Base-by-base conservation (phyloP, 2,329 filamentous ascomycete genomes). In the Knoxdaviesia proteae region DNA sequence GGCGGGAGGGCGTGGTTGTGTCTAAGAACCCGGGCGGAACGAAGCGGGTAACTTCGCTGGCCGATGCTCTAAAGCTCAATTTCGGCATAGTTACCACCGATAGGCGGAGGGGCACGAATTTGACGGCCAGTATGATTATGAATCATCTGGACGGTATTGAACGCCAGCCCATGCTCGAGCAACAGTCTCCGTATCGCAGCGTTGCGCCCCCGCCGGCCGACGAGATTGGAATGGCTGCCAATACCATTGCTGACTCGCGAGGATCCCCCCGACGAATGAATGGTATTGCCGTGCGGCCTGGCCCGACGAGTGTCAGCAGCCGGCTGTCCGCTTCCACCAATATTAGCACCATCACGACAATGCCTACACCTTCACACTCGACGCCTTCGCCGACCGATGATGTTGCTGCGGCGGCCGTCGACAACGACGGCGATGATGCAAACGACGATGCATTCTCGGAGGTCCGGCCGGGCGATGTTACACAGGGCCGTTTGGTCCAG, bases 11-110 rank as follows among this genome's bases (percentile, higher is more conserved):
- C 7, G 90, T 98, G 6, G 87, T 94, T 10, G 90, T 98, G 29
- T 96, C 88, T 56, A 98, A 98, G 66, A 98, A 98, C 55, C 83
- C 90, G 2, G 90, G 90, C 44, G 90, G 90, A 45, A 96, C 90
- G 40, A 98, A 98, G 65, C 75, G 90, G 49, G 90, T 96, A 36
- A 98, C 90, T 9, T 94, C 88, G 32, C 67, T 98, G 43, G 90
- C 90, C 47, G 90, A 98, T 62, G 86, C 86, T 3, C 63, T 98
- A 51, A 96, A 96, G 68, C 73, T 98, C 51, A 96, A 92, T 65
- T 98, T 98, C 52, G 90, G 90, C 50, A 86, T 98, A 55, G 86
- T 98, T 44, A 92, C 84, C 3, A 92, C 84, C 6, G 84, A 92
- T 51, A 70, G 75, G 51, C 77, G 74, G 54, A 68, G 80, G 42